A percentile compares a stretch with the other conserved stretches of the same genome.
phyloP scores from a whole-genome alignment of 495 filamentous ascomycete species.

The Tuber indicum region DNA sequence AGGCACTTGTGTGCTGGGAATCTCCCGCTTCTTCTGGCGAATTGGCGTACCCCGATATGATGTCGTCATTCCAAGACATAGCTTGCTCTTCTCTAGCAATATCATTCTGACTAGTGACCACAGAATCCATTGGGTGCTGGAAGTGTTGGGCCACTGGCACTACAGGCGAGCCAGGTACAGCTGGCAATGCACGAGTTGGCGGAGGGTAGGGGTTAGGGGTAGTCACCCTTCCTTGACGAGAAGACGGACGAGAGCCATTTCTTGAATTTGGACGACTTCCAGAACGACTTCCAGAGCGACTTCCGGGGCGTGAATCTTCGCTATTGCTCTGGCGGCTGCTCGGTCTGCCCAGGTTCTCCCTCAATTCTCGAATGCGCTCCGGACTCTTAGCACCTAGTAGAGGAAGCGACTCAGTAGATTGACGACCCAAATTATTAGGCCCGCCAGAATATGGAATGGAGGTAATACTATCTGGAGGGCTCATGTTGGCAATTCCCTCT shows the following conservation, averaged over 20 bases:
- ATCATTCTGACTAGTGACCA: neutral
- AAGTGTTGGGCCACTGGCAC: neutral
- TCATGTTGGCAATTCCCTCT: neutral
- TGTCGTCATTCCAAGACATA: conserved; percentile 34
- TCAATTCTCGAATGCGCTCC: conserved; percentile 19
- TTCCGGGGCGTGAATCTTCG: conserved; percentile 16
- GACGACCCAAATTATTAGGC: neutral
- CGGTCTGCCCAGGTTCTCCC: conserved; percentile 23
- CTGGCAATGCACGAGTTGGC: conserved; percentile 27
- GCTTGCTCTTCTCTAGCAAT: neutral
- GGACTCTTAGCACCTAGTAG: conserved; percentile 10
- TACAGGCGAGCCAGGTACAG: conserved; percentile 12
- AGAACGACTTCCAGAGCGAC: conserved; percentile 25
- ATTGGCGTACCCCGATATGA: conserved; percentile 31
- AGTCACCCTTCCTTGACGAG: conserved; percentile 23
- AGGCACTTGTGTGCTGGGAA: neutral
- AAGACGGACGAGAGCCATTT: conserved; percentile 24
- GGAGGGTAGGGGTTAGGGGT: conserved; percentile 32
- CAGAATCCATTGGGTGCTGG: neutral
- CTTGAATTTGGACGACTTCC: conserved; percentile 27
- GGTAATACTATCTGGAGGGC: neutral
- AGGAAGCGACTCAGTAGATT: conserved; percentile 16
- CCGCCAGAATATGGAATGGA: neutral
- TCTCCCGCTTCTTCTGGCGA: conserved; percentile 15
- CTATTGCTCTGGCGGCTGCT: conserved; percentile 16